Base-by-base conservation (phyloP, 345 rosid genomes). In the Ceriops decandra region DNA sequence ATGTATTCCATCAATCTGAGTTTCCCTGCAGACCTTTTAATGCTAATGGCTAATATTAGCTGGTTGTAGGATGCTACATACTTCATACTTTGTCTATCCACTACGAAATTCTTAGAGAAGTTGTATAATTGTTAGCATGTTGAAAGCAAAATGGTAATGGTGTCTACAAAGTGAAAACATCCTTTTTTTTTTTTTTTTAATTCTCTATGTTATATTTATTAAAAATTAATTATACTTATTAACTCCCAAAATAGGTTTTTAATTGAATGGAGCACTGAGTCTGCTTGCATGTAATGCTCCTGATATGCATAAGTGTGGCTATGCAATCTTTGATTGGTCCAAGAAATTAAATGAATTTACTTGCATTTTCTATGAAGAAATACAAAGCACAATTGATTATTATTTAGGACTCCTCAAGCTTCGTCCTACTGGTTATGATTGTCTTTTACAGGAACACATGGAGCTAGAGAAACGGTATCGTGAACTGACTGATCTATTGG, bases 401-500 rank as follows among this genome's bases (percentile, higher is more conserved):
- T 32, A 26, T 5, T 59, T 33, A 22, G 6, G 49, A 52, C 71
- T 72, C 58, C 60, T 72, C 49, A 16, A 62, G 38, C 66, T 47
- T 74, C 67, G 1, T 61, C 75, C 80, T 67, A 74, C 74, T 64
- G 57, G 31, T 79, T 75, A 49, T 72, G 72, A 72, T 53, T 38
- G 46, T 69, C 59, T 66, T 73, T 77, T 74, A 62, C 86, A 95
- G 99, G 98, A 95, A 89, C 99, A 92, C 74, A 85, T 84, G 76
- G 99, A 95, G 82, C 90, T 95, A 68, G 99, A 95, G 84, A 95
- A 95, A 74, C 96, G 97, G 67, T 95, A 95, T 76, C 97, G 98
- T 60, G 99, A 92, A 74, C 83, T 95, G 68, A 95, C 99, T 53
- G 99, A 95, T 84, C 79, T 95, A 64, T 81, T 95, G 98, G 99